Percentiles rank a stretch among this genome's conserved stretches.
phyloP scores from a whole-genome alignment of 2,329 filamentous ascomycete genomes.

The Arthrobotrys musiformis region DNA sequence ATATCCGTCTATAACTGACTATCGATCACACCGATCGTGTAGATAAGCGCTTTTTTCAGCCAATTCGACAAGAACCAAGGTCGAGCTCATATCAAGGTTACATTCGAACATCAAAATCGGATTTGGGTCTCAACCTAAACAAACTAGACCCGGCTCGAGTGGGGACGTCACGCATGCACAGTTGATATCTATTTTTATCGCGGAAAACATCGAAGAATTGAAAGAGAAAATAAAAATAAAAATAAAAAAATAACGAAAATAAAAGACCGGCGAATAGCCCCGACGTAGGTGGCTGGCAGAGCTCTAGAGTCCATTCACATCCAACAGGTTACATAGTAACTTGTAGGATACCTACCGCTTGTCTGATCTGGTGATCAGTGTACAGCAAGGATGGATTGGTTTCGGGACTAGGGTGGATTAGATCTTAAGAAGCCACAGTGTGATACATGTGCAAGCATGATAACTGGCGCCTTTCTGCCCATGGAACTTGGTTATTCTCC shows the following conservation, averaged over 20 bases:
- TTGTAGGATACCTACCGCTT: not conserved
- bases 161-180: conserved; percentile 16
- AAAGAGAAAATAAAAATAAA: not conserved
- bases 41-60: too few species aligned
- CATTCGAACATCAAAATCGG: conserved; percentile 27
- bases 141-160: not conserved
- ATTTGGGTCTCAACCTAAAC: not conserved
- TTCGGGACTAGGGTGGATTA: conserved; percentile 5
- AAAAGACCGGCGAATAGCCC: not conserved
- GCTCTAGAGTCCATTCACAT: not conserved
- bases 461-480: not conserved
- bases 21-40: too few species aligned
- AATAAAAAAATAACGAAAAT: not conserved
- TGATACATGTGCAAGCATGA: not conserved
- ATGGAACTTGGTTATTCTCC: not conserved
- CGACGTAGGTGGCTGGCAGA: conserved; percentile 2
- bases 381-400: not conserved
- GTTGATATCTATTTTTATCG: conserved; percentile 27
- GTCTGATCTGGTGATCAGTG: conserved; percentile 1
- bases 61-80: not conserved
- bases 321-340: conserved; percentile 3
- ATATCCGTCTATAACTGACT: too few species aligned
- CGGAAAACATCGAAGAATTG: not conserved
- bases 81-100: conserved; percentile 14
- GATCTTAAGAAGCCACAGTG: not conserved